Conservation (phyloP, 2,329 filamentous ascomycete genomes). For the Epichloe elymi region DNA sequence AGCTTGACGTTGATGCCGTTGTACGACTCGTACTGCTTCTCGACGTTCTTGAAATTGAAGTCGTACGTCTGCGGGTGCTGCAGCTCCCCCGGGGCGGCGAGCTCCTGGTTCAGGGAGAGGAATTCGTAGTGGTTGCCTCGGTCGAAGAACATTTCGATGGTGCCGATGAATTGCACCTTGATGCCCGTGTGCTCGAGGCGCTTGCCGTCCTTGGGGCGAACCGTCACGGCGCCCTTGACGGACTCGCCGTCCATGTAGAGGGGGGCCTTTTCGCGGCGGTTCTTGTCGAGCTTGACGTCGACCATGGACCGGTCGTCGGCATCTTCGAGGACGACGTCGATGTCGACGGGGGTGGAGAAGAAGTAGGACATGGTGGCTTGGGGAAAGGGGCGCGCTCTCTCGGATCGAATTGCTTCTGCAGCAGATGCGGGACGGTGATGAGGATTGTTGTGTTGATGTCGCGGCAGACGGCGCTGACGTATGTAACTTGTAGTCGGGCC, state of each 20-base stretch:
- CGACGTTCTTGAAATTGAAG: conserved; percentile 99
- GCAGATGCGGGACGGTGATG: neutral
- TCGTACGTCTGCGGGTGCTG: conserved; percentile 98
- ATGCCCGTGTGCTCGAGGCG: conserved; percentile 95
- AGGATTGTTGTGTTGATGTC: neutral
- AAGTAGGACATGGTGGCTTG: conserved; percentile 72
- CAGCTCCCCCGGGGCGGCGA: conserved; percentile 94
- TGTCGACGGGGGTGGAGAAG: conserved; percentile 96
- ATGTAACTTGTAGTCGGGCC: too few relatives aligned
- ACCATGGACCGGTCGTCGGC: conserved; percentile 89
- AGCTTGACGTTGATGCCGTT: conserved; percentile 99
- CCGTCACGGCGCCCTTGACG: conserved; percentile 89
- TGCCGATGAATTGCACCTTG: conserved; percentile 99
- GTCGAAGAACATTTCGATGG: conserved; percentile 99
- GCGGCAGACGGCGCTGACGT: too few relatives aligned
- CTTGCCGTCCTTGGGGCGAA: conserved; percentile 96
- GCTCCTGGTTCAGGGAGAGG: conserved; percentile 89
- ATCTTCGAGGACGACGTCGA: conserved; percentile 95
- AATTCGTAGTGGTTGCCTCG: conserved; percentile 99
- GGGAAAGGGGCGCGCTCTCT: neutral
- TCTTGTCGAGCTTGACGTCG: conserved; percentile 97
- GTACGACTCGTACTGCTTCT: conserved; percentile 99
- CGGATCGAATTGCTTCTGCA: neutral
- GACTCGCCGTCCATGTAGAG: conserved; percentile 98
- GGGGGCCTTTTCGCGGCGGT: conserved; percentile 88